Percentiles rank a stretch among this genome's conserved stretches.
Evolutionary conservation across 2,329 filamentous ascomycete species (phyloP).

Genomic region (Harringtonia lauricola): DNA sequence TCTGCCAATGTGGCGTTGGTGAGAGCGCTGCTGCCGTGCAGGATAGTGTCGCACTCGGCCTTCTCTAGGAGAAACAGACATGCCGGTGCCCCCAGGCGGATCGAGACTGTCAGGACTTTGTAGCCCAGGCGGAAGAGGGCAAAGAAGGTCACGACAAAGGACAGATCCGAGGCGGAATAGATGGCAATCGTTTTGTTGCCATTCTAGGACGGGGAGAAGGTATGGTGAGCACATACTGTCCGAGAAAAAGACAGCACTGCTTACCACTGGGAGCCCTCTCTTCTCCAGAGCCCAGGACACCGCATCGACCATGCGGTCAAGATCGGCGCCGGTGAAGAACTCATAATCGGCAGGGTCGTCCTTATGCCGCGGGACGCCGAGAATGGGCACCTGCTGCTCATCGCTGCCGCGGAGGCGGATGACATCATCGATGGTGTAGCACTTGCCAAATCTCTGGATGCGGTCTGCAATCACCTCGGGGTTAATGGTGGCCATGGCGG

Average conservation of each 20-base stretch:
- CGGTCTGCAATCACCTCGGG: constrained; percentile 16
- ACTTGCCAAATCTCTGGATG: constrained; percentile 23
- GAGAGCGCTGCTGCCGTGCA: constrained; percentile 22
- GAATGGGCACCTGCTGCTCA: constrained; percentile 25
- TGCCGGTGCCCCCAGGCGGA: constrained; percentile 27
- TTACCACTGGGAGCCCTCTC: constrained; percentile 18
- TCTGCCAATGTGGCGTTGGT: constrained; percentile 21
- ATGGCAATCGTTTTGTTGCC: constrained; percentile 23
- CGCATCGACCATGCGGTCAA: constrained; percentile 28
- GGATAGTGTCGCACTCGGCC: constrained; percentile 22
- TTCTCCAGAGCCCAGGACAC: constrained; percentile 19
- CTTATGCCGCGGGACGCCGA: constrained; percentile 25
- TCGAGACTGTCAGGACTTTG: constrained; percentile 29
- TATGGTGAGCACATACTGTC: too few relatives aligned
- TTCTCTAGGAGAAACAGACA: constrained; percentile 26
- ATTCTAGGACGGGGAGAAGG: constrained; percentile 8
- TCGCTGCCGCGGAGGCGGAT: constrained; percentile 26
- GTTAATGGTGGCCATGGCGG: constrained; percentile 17
- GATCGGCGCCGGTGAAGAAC: constrained; percentile 27
- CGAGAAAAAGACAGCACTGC: neutral
- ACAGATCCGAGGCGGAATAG: constrained; percentile 27
- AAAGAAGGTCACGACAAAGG: constrained; percentile 30
- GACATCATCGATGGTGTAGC: constrained; percentile 29
- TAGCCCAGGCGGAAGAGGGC: constrained; percentile 32
- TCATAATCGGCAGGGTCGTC: constrained; percentile 23